These are phyloP conservation scores for Neodidymelliopsis sp. DNA, from an alignment of 2,329 filamentous ascomycete genomes.

Conservation along the genomic window DNA sequence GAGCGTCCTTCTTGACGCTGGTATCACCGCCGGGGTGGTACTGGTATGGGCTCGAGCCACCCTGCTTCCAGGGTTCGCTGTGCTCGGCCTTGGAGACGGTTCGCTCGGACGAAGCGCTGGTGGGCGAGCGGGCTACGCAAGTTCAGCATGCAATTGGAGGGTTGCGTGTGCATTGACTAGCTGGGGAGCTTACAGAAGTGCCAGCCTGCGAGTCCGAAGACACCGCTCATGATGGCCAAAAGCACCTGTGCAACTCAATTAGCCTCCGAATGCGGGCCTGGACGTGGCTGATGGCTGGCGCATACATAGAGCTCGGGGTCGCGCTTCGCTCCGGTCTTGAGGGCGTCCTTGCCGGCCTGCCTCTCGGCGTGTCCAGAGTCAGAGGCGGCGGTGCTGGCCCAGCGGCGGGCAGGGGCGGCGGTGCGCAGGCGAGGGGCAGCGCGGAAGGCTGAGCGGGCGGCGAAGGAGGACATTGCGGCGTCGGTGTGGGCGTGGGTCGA, in stretches of 20 bases:
- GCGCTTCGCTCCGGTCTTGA: conserved; percentile 70
- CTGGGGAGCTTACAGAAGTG: conserved; percentile 72
- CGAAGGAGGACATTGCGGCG: conserved; percentile 54
- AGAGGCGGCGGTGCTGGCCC: conserved; percentile 44
- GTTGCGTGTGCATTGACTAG: conserved; percentile 7
- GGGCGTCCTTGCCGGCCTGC: conserved; percentile 54
- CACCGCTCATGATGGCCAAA: conserved; percentile 86
- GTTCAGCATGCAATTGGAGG: conserved; percentile 20
- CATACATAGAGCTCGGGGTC: conserved; percentile 80
- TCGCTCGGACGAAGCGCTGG: conserved; percentile 81
- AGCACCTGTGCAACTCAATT: conserved; percentile 71
- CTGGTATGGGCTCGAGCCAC: conserved; percentile 65
- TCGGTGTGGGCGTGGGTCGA: conserved; percentile 26
- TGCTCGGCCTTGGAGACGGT: conserved; percentile 75
- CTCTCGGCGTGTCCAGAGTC: conserved; percentile 53
- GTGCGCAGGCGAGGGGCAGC: conserved; percentile 55
- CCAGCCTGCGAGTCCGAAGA: conserved; percentile 87
- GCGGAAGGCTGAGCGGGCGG: conserved; percentile 55
- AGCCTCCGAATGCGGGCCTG: conserved; percentile 22
- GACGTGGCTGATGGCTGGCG: conserved; percentile 4
- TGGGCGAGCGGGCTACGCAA: conserved; percentile 79
- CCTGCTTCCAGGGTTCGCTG: conserved; percentile 91
- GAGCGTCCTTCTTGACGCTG: conserved; percentile 83
- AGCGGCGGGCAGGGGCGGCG: conserved; percentile 43
- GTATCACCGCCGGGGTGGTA: conserved; percentile 82